Evolutionary conservation across 2,329 filamentous ascomycete species (phyloP).

Genomic region (Trichophyton rubrum): DNA sequence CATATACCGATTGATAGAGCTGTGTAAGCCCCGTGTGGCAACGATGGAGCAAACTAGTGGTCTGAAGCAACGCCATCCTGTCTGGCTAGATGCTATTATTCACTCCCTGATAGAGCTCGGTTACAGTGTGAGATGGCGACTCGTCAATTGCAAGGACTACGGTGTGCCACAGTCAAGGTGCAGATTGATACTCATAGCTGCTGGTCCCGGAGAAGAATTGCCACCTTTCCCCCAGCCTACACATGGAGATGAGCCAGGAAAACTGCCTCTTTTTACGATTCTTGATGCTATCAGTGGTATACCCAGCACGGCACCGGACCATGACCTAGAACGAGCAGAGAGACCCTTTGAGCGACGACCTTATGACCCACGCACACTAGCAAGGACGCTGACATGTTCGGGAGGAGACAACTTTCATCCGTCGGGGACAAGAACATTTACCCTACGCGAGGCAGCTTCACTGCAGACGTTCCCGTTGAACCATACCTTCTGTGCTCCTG

Average conservation of each 20-base stretch:
- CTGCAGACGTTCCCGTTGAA: slow-evolving; percentile 56
- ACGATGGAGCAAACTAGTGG: slow-evolving; percentile 73
- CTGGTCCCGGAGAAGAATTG: slow-evolving; percentile 55
- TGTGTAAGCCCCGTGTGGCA: slow-evolving; percentile 52
- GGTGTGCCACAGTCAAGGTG: slow-evolving; percentile 39
- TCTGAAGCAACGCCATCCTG: slow-evolving; percentile 42
- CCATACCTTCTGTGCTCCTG: slow-evolving; percentile 43
- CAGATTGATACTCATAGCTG: slow-evolving; percentile 41
- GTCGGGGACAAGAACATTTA: slow-evolving; percentile 50
- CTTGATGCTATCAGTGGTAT: slow-evolving; percentile 30
- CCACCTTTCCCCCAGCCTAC: slow-evolving; percentile 54
- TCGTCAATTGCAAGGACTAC: slow-evolving; percentile 41
- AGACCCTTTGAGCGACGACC: slow-evolving; percentile 21
- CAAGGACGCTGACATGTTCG: slow-evolving; percentile 50
- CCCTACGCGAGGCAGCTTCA: slow-evolving; percentile 53
- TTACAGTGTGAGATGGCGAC: slow-evolving; percentile 59
- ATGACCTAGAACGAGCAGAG: slow-evolving; percentile 25
- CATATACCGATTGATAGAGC: slow-evolving; percentile 42
- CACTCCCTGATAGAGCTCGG: slow-evolving; percentile 50
- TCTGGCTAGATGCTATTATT: slow-evolving; percentile 49
- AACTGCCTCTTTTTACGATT: slow-evolving; percentile 32
- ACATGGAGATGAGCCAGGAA: slow-evolving; percentile 32
- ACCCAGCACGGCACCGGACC: slow-evolving; percentile 29
- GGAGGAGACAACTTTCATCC: slow-evolving; percentile 56
- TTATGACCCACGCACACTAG: slow-evolving; percentile 40